Base-by-base conservation (phyloP, 768 basidiomycete genomes). In the Lactarius sp. region DNA sequence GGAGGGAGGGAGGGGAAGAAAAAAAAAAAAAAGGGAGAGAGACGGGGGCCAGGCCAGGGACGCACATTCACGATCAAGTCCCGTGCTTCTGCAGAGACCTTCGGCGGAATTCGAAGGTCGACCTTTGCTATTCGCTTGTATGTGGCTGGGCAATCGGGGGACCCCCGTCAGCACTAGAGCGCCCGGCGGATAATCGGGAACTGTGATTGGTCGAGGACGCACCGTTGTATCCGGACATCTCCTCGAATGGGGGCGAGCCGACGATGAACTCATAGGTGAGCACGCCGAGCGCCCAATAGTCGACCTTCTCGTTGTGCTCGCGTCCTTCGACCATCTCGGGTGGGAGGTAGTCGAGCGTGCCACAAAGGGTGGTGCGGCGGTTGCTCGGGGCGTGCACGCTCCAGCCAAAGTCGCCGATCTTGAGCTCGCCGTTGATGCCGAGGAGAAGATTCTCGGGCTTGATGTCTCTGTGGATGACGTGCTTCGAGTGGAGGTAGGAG, bases 341-440 rank as follows among this genome's bases (percentile, higher is more conserved):
- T 0, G 97, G 95, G 12, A 99, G 81, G 73, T 98, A 98, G 73
- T 98, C 97, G 51, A 98, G 77, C 1, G 96, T 98, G 13, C 96
- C 96, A 69, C 96, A 98, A 12, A 98, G 81, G 0, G 97, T 98
- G 76, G 82, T 88, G 50, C 96, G 78, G 51, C 94, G 78, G 72
- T 94, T 92, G 1, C 92, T 85, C 0, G 96, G 96, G 0, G 95
- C 96, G 73, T 98, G 96, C 8, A 97, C 94, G 70, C 89, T 93
- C 96, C 97, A 99, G 10, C 97, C 97, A 74, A 98, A 98, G 75
- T 98, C 96, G 3, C 87, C 97, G 65, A 99, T 96, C 81, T 99
- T 98, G 70, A 99, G 79, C 73, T 98, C 96, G 46, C 96, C 96
- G 69, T 94, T 93, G 70, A 98, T 84, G 12, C 95, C 95, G 13